Percentiles rank a stretch among this genome's conserved stretches.
Evolutionary conservation across 2,329 filamentous ascomycete species (phyloP).

Genomic region (Albifimbria verrucaria): DNA sequence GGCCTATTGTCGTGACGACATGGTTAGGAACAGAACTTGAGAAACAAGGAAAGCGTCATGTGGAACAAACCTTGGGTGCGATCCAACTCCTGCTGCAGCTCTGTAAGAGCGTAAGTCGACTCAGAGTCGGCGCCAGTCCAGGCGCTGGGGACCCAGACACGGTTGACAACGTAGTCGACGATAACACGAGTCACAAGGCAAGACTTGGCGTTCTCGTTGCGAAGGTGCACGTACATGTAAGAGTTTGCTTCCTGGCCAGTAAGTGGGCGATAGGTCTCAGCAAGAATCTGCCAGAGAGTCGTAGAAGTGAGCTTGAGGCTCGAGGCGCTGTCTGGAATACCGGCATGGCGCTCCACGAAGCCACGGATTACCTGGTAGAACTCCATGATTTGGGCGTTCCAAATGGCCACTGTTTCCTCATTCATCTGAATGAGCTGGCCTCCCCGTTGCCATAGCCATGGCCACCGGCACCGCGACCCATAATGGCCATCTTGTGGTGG

Average conservation of each 20-base stretch:
- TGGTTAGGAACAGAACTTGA: background rate
- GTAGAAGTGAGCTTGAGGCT: constrained; percentile 23
- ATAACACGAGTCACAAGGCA: constrained; percentile 41
- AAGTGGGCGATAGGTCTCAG: constrained; percentile 35
- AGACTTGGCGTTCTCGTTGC: constrained; percentile 35
- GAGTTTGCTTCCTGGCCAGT: constrained; percentile 34
- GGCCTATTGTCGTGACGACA: constrained; percentile 18
- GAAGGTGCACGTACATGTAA: constrained; percentile 38
- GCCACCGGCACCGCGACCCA: background rate
- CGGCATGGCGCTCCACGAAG: constrained; percentile 33
- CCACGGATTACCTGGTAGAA: constrained; percentile 31
- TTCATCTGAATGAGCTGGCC: constrained; percentile 32
- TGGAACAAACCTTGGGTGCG: constrained; percentile 26
- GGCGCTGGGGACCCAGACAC: constrained; percentile 35
- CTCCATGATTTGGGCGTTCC: constrained; percentile 33
- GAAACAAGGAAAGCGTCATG: background rate
- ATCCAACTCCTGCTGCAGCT: constrained; percentile 34
- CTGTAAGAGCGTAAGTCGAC: constrained; percentile 28
- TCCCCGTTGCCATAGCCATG: constrained; percentile 1
- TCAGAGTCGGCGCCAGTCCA: constrained; percentile 35
- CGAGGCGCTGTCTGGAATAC: constrained; percentile 24
- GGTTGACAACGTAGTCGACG: constrained; percentile 39
- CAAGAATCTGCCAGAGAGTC: constrained; percentile 32
- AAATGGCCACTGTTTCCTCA: constrained; percentile 27
- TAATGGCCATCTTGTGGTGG: background rate